Base-by-base conservation (phyloP, 2,329 filamentous ascomycete species). In the Venturia carpophila region DNA sequence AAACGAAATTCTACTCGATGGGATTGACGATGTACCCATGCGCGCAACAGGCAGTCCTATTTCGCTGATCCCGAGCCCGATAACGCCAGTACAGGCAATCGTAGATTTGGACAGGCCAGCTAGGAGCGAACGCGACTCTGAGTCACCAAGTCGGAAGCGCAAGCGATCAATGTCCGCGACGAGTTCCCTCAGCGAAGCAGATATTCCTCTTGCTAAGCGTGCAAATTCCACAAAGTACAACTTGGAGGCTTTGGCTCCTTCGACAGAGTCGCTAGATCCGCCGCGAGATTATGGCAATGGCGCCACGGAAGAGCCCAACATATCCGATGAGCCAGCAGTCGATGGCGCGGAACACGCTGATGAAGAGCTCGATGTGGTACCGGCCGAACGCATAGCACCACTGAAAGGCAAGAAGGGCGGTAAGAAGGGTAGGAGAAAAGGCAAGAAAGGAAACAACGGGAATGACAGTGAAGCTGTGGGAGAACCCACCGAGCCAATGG, bases 391-490 rank as follows among this genome's bases (percentile, higher is more conserved):
- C 71, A 72, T 15, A 68, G 71, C 70, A n/a, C 69, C 71, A 42
- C 42, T 69, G 0, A 78, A 75, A 69, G 71, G 69, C 62, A 76
- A 73, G 64, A 80, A 58, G 52, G 52, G 77, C 69, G 72, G 74
- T 63, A 80, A 78, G 68, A 79, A 78, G 70, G 77, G 76, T 66
- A 79, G 79, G 70, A 73, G 76, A 62, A 81, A 78, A 71, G 74
- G 75, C 64, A 76, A 75, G 67, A 79, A 75, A 68, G 70, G 69
- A 62, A 42, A 42, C 27, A 39, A 19, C 15, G 55, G 45, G 3
- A 74, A 73, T 67, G 76, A 79, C 21, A 64, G 66, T 19, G 65
- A 62, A 13, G 66, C 68, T 66, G 69, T 70, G n/a, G 43, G 60
- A n/a, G 68, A 65, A 13, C 37, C 61, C 15, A 65, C 64, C 27